phyloP scores from a whole-genome alignment of 495 filamentous ascomycete species.

The Penicillium verhagenii region DNA sequence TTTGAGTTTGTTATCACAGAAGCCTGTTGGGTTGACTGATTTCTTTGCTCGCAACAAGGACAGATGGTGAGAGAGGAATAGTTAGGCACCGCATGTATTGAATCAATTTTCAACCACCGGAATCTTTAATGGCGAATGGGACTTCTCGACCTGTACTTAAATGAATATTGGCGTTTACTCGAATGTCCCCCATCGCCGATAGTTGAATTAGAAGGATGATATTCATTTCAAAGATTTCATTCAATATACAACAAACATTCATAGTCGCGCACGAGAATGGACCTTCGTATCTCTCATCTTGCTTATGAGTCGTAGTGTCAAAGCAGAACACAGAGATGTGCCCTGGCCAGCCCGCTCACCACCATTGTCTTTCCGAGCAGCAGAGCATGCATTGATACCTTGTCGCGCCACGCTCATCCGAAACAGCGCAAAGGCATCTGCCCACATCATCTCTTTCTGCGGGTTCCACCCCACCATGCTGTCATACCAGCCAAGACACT shows the following conservation, averaged over 20 bases:
- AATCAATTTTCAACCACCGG: too few relatives aligned
- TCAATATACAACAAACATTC: background rate
- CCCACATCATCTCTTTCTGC: background rate
- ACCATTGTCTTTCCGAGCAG: background rate
- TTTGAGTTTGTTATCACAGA: constrained; percentile 5
- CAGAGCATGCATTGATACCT: background rate
- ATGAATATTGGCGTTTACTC: too few relatives aligned
- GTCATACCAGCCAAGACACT: background rate
- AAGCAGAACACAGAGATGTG: background rate
- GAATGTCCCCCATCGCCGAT: too few relatives aligned
- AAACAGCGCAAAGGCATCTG: background rate
- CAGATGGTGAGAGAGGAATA: background rate
- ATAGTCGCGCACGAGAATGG: background rate
- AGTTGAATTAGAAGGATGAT: too few relatives aligned
- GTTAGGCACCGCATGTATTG: too few relatives aligned
- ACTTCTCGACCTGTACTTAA: too few relatives aligned
- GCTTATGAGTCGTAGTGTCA: background rate
- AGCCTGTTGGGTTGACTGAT: constrained; percentile 1
- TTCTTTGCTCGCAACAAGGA: constrained; percentile 4
- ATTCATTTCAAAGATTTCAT: too few relatives aligned
- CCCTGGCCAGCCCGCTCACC: background rate
- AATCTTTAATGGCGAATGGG: too few relatives aligned
- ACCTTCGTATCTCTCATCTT: background rate
- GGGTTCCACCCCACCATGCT: background rate
- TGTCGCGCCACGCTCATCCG: background rate